Evolutionary conservation across 176 grass and related monocot species (phyloP).

Genomic region (Chloris gayana): DNA sequence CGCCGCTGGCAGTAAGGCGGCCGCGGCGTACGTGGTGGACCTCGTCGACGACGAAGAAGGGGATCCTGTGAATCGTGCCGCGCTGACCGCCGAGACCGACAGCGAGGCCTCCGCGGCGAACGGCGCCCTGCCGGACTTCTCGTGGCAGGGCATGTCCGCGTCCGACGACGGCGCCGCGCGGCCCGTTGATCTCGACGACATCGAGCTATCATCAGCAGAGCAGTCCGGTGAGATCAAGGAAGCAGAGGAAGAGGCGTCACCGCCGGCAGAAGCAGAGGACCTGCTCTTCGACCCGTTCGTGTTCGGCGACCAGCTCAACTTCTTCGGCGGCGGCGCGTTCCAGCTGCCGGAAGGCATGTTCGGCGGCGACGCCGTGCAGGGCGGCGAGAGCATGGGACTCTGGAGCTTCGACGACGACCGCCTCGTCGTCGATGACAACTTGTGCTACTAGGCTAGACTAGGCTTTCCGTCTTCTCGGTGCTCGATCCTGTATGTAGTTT

Average conservation of each 20-base stretch:
- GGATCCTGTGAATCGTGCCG: neutral
- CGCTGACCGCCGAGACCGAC: neutral
- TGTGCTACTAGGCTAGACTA: neutral
- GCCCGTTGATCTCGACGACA: neutral
- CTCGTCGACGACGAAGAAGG: neutral
- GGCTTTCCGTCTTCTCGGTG: neutral
- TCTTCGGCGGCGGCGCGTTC: conserved; percentile 40
- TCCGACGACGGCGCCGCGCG: neutral
- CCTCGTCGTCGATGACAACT: conserved; percentile 45
- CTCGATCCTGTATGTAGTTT: neutral
- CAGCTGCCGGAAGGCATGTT: conserved; percentile 31
- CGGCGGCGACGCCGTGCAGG: conserved; percentile 10
- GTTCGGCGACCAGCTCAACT: conserved; percentile 40
- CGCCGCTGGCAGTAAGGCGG: neutral
- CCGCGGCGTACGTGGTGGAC: neutral
- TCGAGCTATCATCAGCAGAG: neutral
- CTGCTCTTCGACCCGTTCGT: conserved; percentile 27
- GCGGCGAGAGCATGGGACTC: conserved; percentile 34
- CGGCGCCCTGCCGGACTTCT: conserved; percentile 31
- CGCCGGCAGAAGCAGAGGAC: neutral
- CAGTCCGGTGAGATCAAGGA: neutral
- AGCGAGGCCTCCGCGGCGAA: neutral
- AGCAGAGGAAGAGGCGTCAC: neutral
- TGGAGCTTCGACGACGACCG: conserved; percentile 70
- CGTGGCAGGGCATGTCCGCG: conserved; percentile 41